Base-by-base conservation (phyloP, 1,284 basidiomycete genomes). In the Takashimella koratensis region DNA sequence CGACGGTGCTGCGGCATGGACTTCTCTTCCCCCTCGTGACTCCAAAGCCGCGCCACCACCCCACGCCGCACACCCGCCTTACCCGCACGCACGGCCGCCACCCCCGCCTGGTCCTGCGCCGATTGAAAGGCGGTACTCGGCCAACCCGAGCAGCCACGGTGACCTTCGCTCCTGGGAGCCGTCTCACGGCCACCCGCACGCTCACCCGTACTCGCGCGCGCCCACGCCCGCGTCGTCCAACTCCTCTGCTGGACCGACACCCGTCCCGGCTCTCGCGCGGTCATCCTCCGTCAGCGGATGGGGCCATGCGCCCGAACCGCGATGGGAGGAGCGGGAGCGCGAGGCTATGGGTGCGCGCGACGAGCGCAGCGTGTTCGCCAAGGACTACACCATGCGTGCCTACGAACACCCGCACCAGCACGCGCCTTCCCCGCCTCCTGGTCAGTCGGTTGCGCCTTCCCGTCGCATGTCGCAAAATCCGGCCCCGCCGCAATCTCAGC, bases 1-100 rank as follows among this genome's bases (percentile, higher is more conserved):
- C 30, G 30, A 36, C 30, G 30, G 30, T 16, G 10, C 8, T 8
- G 30, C 30, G 16, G 30, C 30, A 24, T 56, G 49, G 49, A 45
- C 52, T 11, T 26, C 51, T 20, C 49, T 16, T 59, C 59, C 47
- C 53, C 55, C 22, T 47, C 59, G n/a, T 42, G 22, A 46, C 24
- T 10, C n/a, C 10, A n/a, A n/a, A 24, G n/a, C n/a, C n/a, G 45
- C 5, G 5, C 45, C 45, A 16, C 19, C 24, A 23, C 22, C 12
- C n/a, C 12, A 23, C n/a, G 19, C 22, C 24, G 19, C 22, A 12
- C 49, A 6, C 21, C 45, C 45, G 19, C 45, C 22, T 36, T 47
- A 6, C 21, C 45, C 45, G 19, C 45, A 50, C 23, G 5, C 26
- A 13, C 36, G 23, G 21, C 53, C 49, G 19, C 47, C 49, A 12